Base-by-base conservation (phyloP, 306 rosid species). In the Luffa aegyptiaca region DNA sequence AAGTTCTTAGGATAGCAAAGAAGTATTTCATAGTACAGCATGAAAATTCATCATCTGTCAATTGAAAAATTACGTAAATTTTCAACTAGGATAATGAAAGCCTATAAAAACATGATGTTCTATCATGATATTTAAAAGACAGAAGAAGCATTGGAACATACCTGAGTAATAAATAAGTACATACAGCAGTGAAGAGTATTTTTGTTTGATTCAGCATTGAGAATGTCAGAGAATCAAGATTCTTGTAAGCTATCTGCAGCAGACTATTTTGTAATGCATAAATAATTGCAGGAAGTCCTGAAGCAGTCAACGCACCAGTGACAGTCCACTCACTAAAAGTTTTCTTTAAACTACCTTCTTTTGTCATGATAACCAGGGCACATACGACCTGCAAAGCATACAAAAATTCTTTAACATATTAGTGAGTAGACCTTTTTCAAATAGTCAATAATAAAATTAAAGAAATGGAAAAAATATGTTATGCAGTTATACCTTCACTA, bases 161-260 rank as follows among this genome's bases (percentile, higher is more conserved):
- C 99, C 97, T 91, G 84, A 96, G 82, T 73, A 96, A 69, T 52
- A 96, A 70, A 83, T 85, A 96, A 4, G 99, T 93, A 81, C 89
- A 93, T 58, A 96, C 81, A 44, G 98, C 99, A 55, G 99, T 96
- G 84, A 93, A 96, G 82, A 96, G 61, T 66, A 96, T 93, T 81
- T 96, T 96, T 36, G 99, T 96, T 85, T 96, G 98, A 84, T 93
- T 96, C 85, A 95, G 87, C 85, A 96, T 93, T 17, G 99, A 93
- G 88, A 96, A 96, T 11, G 98, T 96, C 78, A 96, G 93, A 4
- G 99, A 96, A 88, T 96, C 99, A 57, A 96, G 96, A 82, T 93
- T 96, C 90, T 74, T 91, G 90, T 93, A 96, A 80, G 99, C 87
- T 81, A 96, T 91, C 87, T 96, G 99, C 84, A 96, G 86, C 87